Conservation (phyloP, 306 rosid genomes). For the Cucurbita maxima region DNA sequence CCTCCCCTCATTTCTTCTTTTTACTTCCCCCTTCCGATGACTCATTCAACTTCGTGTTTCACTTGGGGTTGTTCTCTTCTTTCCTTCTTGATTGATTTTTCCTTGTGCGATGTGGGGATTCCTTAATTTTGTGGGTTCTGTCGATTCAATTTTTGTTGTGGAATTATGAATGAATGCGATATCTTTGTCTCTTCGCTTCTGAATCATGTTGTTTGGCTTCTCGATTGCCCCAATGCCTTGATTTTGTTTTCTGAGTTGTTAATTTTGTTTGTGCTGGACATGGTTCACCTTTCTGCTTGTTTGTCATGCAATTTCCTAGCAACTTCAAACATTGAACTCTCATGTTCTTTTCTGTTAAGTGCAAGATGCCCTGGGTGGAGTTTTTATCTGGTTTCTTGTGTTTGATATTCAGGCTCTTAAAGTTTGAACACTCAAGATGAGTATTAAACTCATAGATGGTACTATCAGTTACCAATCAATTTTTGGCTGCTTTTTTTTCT, state of each 20-base stretch:
- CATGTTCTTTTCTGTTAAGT: background rate
- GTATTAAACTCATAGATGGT: background rate
- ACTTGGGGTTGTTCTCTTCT: background rate
- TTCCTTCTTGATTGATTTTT: background rate
- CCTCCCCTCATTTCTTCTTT: background rate
- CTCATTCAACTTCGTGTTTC: background rate
- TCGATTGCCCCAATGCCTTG: background rate
- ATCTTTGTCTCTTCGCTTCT: background rate
- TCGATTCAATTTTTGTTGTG: background rate
- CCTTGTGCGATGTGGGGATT: background rate
- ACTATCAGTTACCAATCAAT: background rate
- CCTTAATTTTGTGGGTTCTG: background rate
- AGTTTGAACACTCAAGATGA: background rate
- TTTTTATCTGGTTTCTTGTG: background rate
- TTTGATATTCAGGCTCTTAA: background rate
- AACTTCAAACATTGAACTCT: background rate
- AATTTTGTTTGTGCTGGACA: background rate
- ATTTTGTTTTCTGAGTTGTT: background rate
- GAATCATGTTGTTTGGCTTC: background rate
- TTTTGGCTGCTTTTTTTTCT: background rate
- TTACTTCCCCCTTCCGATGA: background rate
- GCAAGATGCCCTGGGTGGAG: background rate
- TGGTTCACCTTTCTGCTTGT: conserved; percentile 2
- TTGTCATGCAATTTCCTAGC: background rate
- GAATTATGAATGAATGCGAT: background rate